These are phyloP conservation scores for Leersia perrieri DNA, from an alignment of 176 grass and related monocot species.

Conservation along the genomic window DNA sequence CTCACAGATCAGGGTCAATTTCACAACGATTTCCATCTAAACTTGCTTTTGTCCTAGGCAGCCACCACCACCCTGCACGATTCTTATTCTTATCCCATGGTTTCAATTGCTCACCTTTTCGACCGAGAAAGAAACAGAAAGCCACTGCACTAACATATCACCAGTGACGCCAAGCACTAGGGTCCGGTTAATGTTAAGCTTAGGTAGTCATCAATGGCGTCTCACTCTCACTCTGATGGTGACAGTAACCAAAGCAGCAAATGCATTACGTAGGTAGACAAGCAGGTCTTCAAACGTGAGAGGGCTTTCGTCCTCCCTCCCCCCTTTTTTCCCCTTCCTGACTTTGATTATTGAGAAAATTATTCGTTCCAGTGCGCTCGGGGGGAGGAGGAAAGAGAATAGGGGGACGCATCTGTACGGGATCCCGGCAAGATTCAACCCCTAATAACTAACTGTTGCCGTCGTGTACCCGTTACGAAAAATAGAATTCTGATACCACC, in stretches of 20 bases:
- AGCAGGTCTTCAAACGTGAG: background rate
- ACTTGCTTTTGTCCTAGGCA: conserved; percentile 8
- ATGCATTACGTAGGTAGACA: background rate
- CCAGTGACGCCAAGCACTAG: background rate
- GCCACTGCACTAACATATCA: background rate
- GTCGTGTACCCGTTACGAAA: no score
- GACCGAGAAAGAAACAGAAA: background rate
- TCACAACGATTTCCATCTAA: background rate
- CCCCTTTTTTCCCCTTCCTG: background rate
- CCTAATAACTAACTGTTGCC: no score
- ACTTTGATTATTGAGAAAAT: no score
- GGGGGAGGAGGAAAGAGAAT: background rate
- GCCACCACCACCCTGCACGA: background rate
- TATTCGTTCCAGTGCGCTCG: background rate
- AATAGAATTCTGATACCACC: no score
- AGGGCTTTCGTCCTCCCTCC: background rate
- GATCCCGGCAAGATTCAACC: conserved; percentile 46
- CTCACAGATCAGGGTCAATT: background rate
- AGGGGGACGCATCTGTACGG: conserved; percentile 40
- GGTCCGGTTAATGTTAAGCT: no score
- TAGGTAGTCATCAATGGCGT: background rate
- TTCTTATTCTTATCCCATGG: conserved; percentile 47
- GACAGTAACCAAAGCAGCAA: background rate
- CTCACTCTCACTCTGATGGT: background rate
- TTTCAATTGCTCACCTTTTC: background rate